phyloP scores from a whole-genome alignment of 108 stramenopile species.

The Cafeteria roenbergensis region DNA sequence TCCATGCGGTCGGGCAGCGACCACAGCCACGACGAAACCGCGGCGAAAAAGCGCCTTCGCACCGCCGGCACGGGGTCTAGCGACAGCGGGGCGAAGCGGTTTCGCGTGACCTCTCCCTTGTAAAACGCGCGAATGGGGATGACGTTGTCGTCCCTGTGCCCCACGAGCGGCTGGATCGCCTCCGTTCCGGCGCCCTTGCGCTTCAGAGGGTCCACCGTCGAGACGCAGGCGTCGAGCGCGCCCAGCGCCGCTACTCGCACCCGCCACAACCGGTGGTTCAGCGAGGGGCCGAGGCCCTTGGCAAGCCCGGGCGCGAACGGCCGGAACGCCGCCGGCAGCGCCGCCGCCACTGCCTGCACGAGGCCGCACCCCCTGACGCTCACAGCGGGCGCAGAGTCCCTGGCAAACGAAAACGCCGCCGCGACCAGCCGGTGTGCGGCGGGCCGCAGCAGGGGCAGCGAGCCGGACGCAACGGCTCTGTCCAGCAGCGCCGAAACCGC shows the following conservation, averaged over 20 bases:
- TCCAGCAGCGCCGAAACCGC: too few relatives aligned
- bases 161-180: conserved; percentile 43
- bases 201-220: conserved; percentile 33
- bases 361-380: too few relatives aligned
- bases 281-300: conserved; percentile 28
- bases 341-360: too few relatives aligned
- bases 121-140: conserved; percentile 44
- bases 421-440: too few relatives aligned
- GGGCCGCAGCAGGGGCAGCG: too few relatives aligned
- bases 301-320: conserved; percentile 34
- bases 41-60: conserved; percentile 17
- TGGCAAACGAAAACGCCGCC: too few relatives aligned
- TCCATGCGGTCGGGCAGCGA: conserved; percentile 41
- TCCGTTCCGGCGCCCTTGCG: conserved; percentile 45
- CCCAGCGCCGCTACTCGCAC: conserved; percentile 28
- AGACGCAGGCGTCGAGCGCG: conserved; percentile 25
- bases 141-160: conserved; percentile 50
- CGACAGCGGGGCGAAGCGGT: conserved; percentile 35
- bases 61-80: conserved; percentile 26
- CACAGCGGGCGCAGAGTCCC: too few relatives aligned
- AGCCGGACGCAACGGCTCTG: too few relatives aligned
- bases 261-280: conserved; percentile 36
- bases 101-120: conserved; percentile 28
- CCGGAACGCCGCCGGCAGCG: too few relatives aligned
- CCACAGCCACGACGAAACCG: conserved; percentile 39